Base-by-base conservation (phyloP, 768 basidiomycete species). In the Lactifluus hygrophoroides region DNA sequence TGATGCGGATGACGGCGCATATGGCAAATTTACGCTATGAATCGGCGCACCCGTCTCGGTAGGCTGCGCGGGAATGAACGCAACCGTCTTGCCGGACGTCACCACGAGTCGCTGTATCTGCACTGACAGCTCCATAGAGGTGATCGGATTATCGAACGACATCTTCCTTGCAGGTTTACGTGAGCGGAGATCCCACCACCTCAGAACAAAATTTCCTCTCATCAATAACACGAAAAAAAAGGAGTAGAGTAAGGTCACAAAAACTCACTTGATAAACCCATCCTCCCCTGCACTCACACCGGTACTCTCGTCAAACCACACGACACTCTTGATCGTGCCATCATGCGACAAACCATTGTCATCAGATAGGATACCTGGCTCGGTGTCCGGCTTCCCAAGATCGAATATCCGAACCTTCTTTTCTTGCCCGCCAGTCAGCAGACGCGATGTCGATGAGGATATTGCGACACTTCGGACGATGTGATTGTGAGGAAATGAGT, bases 401-500 rank as follows among this genome's bases (percentile, higher is more conserved):
- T 98, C 92, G 70, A 96, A 99, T 68, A 98, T 84, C 63, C 96
- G 81, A 51, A 95, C 88, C 74, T 92, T 95, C 80, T 97, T 98
- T 72, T 98, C 96, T 74, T 97, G 89, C 1, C 95, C 95, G 51
- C 94, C 95, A 21, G 90, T 91, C 58, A 95, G 77, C 58, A 94
- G 78, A 70, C 83, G 86, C 5, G 79, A 76, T 21, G 80, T 72
- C 49, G 74, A 73, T 6, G 89, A 85, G 28, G 91, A 90, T 64
- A 96, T 73, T 21, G 94, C 94, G 54, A 97, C 91, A 47, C 86
- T 93, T 65, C 94, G 89, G 66, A 99, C 96, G 69, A 99, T 99
- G 74, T 98, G 96, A 68, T 94, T 89, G 72, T 99, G 96, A 13
- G 93, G 87, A 69, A 98, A 95, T n/a, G 95, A 96, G 66, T 96